Base-by-base conservation (phyloP, 768 basidiomycete species). In the Postia placenta region DNA sequence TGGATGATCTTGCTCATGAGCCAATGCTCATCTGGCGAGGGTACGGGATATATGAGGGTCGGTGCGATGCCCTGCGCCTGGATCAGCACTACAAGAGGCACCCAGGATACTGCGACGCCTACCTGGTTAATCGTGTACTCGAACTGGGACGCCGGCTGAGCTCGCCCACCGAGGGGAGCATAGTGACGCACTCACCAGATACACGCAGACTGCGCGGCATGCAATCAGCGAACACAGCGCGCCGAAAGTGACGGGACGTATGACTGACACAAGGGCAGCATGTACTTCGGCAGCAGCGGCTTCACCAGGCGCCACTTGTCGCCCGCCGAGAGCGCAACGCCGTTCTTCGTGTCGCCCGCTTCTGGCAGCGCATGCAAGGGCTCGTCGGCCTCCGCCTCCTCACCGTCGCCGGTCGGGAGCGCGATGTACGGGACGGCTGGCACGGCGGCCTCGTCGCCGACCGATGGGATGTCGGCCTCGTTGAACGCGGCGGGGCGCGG, bases 101-200 rank as follows among this genome's bases (percentile, higher is more conserved):
- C 14, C 2, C 38, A 37, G 24, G 42, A 47, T 4, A 4, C 20
- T 12, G 28, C 7, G 14, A 39, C n/a, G 43, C 67, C 20, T 51
- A 80, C 86, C 68, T 91, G 88, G 60, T 94, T 94, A 56, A 94
- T 94, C 2, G 86, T 91, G 61, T 93, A 94, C 64, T 94, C 92
- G 45, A 92, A 82, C 88, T 91, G 51, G n/a, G 47, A 20, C 45
- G 25, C 28, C 15, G 30, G 15, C n/a, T 22, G 35, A 26, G 20
- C 44, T 63, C 52, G 79, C 75, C 33, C 75, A 72, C 28, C 64
- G 71, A 50, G 27, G n/a, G 15, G n/a, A 33, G n/a, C 4, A 11
- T 17, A 35, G 1, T 12, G 38, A 33, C n/a, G 33, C 11, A 67
- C 81, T 60, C 47, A 85, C 83, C 37, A 75, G 69, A 53, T 84